Evolutionary conservation across 2,329 filamentous ascomycete species (phyloP).

Genomic region (Claviceps fusiformis): DNA sequence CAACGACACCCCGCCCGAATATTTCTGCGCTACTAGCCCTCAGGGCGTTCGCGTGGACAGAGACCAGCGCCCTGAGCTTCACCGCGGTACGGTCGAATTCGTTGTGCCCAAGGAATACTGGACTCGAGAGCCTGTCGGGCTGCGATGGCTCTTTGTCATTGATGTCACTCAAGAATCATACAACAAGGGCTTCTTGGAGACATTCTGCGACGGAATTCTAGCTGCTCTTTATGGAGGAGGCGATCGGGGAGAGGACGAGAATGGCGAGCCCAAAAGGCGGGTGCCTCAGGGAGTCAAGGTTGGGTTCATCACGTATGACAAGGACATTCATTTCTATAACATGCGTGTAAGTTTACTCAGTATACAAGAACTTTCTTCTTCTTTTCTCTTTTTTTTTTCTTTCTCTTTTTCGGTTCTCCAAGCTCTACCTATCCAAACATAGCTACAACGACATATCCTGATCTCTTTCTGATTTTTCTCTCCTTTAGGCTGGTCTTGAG

Average conservation of each 20-base stretch:
- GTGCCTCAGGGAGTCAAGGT: slow-evolving; percentile 74
- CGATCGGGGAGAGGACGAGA: slow-evolving; percentile 32
- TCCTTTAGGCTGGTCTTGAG: slow-evolving; percentile 52
- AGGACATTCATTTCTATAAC: slow-evolving; percentile 97
- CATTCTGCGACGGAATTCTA: slow-evolving; percentile 80
- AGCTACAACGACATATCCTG: neutral
- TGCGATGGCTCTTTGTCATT: slow-evolving; percentile 82
- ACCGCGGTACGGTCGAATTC: slow-evolving; percentile 87
- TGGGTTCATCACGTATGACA: slow-evolving; percentile 91
- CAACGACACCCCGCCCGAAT: slow-evolving; percentile 84
- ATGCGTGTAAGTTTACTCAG: slow-evolving; percentile 50
- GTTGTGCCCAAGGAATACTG: slow-evolving; percentile 97
- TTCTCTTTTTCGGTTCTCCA: no score
- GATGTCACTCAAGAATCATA: slow-evolving; percentile 87
- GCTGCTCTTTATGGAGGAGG: slow-evolving; percentile 68
- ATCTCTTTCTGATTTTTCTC: neutral
- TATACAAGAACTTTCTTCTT: no score
- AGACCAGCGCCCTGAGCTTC: slow-evolving; percentile 77
- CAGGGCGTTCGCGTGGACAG: slow-evolving; percentile 79
- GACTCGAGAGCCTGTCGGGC: slow-evolving; percentile 80
- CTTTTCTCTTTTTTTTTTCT: no score
- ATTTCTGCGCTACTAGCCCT: slow-evolving; percentile 83
- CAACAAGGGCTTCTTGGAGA: slow-evolving; percentile 80
- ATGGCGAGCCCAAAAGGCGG: slow-evolving; percentile 37
- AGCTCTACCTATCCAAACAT: slow-evolving; percentile 3